Evolutionary conservation across 495 filamentous ascomycete genomes (phyloP).

Genomic region (Articulospora tetracladia): DNA sequence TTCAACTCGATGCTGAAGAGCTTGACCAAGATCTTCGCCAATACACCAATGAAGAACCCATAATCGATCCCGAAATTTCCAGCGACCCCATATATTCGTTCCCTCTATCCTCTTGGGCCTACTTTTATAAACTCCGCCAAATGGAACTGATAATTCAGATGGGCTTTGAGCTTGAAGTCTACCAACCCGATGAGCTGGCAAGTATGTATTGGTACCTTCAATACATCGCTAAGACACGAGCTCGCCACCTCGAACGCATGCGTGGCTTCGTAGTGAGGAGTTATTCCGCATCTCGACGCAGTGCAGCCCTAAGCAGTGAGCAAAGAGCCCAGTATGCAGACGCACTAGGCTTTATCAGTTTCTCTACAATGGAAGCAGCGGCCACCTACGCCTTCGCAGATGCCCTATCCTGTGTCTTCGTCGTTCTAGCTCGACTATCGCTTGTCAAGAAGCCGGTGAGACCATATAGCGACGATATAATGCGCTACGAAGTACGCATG

Average conservation of each 20-base stretch:
- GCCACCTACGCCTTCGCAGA: slow-evolving; percentile 69
- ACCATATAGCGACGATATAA: slow-evolving; percentile 64
- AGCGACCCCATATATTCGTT: slow-evolving; percentile 52
- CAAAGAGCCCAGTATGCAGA: slow-evolving; percentile 45
- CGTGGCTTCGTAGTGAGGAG: slow-evolving; percentile 50
- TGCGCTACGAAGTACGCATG: slow-evolving; percentile 88
- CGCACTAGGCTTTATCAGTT: slow-evolving; percentile 55
- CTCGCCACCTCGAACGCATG: slow-evolving; percentile 66
- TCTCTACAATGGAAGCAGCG: slow-evolving; percentile 61
- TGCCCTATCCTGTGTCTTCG: slow-evolving; percentile 62
- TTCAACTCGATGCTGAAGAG: slow-evolving; percentile 80
- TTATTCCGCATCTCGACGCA: slow-evolving; percentile 26
- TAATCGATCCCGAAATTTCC: slow-evolving; percentile 26
- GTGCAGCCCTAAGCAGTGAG: slow-evolving; percentile 20
- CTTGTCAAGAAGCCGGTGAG: slow-evolving; percentile 55
- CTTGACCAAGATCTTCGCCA: slow-evolving; percentile 68
- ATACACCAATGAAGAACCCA: slow-evolving; percentile 58
- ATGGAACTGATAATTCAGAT: slow-evolving; percentile 88
- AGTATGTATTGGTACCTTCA: slow-evolving; percentile 87
- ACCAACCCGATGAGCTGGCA: slow-evolving; percentile 79
- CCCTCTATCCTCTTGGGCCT: slow-evolving; percentile 84
- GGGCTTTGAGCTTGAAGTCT: slow-evolving; percentile 92
- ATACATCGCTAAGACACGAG: slow-evolving; percentile 49
- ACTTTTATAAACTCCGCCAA: slow-evolving; percentile 80
- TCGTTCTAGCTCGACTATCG: slow-evolving; percentile 55